phyloP scores from a whole-genome alignment of 1,284 basidiomycete species.

The Inonotus obliquus region DNA sequence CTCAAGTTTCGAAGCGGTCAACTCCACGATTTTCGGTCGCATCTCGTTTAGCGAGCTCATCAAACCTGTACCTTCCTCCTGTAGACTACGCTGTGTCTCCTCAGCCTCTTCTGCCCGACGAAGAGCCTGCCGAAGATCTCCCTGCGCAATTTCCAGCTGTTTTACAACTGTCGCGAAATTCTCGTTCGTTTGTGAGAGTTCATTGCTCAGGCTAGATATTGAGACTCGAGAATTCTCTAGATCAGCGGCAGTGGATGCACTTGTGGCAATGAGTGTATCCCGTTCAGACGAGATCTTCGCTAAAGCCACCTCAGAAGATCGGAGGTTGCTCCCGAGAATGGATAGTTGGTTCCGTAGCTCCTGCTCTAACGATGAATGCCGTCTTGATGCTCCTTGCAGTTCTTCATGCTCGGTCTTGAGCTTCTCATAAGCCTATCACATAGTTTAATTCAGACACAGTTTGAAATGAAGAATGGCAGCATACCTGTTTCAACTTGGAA shows the following conservation, averaged over 20 bases:
- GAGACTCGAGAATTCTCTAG: constrained; percentile 41
- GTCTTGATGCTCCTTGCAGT: constrained; percentile 42
- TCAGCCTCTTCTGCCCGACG: constrained; percentile 73
- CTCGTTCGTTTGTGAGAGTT: constrained; percentile 49
- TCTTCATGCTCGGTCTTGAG: constrained; percentile 58
- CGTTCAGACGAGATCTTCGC: constrained; percentile 40
- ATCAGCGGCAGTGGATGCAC: constrained; percentile 42
- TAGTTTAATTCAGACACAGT: constrained; percentile 12
- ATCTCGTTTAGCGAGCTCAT: constrained; percentile 78
- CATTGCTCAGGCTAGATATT: constrained; percentile 49
- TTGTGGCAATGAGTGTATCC: constrained; percentile 43
- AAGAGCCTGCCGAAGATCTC: constrained; percentile 53
- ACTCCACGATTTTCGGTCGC: constrained; percentile 77
- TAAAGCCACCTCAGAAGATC: constrained; percentile 39
- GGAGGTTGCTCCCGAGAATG: constrained; percentile 39
- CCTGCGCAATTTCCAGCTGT: constrained; percentile 54
- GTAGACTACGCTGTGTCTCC: constrained; percentile 60
- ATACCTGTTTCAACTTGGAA: constrained; percentile 70
- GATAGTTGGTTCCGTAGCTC: constrained; percentile 44
- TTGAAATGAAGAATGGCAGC: constrained; percentile 13
- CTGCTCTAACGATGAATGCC: constrained; percentile 36
- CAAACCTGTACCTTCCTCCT: constrained; percentile 64
- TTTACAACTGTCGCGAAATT: constrained; percentile 50
- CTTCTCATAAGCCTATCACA: constrained; percentile 45
- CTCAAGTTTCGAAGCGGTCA: constrained; percentile 64